These are phyloP conservation scores for Juglanconis juglandina DNA, from an alignment of 2,329 filamentous ascomycete species.

Conservation along the genomic window DNA sequence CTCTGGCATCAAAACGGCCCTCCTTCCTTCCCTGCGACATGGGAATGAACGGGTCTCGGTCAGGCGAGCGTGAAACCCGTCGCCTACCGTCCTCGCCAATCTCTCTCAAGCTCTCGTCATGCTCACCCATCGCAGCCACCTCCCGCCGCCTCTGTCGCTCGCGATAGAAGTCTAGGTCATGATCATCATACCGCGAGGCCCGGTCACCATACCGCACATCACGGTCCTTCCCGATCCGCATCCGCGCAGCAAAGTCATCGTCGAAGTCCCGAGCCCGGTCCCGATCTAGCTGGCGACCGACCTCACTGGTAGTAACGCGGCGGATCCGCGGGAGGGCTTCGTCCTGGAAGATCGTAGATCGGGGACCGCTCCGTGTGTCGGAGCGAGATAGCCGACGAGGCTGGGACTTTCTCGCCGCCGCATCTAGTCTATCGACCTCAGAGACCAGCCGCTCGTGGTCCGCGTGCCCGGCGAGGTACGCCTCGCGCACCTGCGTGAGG, in stretches of 20 bases:
- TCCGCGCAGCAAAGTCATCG: not conserved
- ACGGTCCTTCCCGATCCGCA: not conserved
- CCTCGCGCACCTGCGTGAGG: not conserved
- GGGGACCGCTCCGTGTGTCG: not conserved
- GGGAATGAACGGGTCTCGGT: not conserved
- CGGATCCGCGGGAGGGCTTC: not conserved
- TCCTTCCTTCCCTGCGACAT: not conserved
- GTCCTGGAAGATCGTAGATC: not conserved
- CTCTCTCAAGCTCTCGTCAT: conserved; percentile 2
- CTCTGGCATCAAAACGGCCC: not conserved
- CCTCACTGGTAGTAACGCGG: conserved; percentile 11
- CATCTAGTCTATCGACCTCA: not conserved
- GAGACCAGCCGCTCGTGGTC: not conserved
- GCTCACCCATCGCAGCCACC: conserved; percentile 6
- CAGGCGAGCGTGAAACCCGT: not conserved
- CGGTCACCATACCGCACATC: not conserved
- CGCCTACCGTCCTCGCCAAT: not conserved
- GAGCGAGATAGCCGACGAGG: not conserved
- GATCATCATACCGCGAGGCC: not conserved
- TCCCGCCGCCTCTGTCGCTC: not conserved
- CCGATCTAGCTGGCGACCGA: conserved; percentile 4
- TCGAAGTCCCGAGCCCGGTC: not conserved
- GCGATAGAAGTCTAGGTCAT: not conserved
- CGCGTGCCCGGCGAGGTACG: conserved; percentile 7
- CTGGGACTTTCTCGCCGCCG: conserved; percentile 2